Evolutionary conservation across 345 rosid species (phyloP).

Genomic region (Rubroshorea leprosula): DNA sequence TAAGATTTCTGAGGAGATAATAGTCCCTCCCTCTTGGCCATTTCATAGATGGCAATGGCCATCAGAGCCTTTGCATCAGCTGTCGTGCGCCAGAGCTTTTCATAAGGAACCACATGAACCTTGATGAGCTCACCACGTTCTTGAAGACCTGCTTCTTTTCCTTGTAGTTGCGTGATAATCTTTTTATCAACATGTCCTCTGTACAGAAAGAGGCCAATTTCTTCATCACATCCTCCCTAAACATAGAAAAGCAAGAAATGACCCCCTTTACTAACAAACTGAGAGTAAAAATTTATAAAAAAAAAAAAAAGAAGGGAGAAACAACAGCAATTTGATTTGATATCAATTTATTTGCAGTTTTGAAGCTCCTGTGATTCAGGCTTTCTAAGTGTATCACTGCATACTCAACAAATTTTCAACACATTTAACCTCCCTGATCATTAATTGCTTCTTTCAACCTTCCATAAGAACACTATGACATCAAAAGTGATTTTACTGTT

Average conservation of each 20-base stretch:
- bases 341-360: neutral
- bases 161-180: conserved; percentile 57
- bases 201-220: conserved; percentile 64
- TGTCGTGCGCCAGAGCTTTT: conserved; percentile 68
- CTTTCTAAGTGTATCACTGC: neutral
- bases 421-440: no score
- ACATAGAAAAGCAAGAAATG: conserved; percentile 14
- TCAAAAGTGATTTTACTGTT: no score
- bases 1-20: conserved; percentile 26
- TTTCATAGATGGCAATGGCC: conserved; percentile 73
- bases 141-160: conserved; percentile 70
- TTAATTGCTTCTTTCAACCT: no score
- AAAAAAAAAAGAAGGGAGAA: no score
- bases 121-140: conserved; percentile 78
- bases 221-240: conserved; percentile 97
- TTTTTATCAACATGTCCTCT: conserved; percentile 54
- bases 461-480: no score
- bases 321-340: no score
- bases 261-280: neutral
- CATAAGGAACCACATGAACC: conserved; percentile 58
- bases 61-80: conserved; percentile 68
- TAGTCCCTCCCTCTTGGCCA: conserved; percentile 59
- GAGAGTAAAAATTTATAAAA: neutral
- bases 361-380: neutral
- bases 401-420: no score